Base-by-base conservation (phyloP, 179 eudicot genomes). In the Beta lomatogona region DNA sequence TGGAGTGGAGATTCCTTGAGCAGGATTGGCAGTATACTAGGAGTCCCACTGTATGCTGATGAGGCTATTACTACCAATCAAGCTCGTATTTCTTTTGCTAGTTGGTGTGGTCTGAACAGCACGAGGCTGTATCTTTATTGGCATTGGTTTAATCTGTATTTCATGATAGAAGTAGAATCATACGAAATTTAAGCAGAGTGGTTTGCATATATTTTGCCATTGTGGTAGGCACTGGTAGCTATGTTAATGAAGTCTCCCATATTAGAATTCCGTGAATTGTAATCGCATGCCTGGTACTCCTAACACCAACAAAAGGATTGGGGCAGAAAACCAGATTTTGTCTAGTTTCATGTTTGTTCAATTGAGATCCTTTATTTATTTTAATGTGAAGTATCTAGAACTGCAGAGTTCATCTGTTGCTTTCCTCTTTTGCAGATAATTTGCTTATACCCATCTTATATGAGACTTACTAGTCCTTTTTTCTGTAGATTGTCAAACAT, bases 401-500 rank as follows among this genome's bases (percentile, higher is more conserved):
- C 55, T 45, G 58, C 60, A 57, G 60, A 16, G 60, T 0, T 76
- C 41, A n/a, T 61, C 16, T 64, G 25, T 46, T 55, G 25, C 44
- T 46, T 5, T n/a, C 8, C 6, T 45, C 11, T 19, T 14, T 71
- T 71, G 55, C 25, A 45, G 55, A 12, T 19, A 22, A 45, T 50
- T 21, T 75, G 41, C n/a, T 53, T 31, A 66, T 61, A 1, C n/a
- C 65, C 65, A 58, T 75, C 15, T 69, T 31, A 65, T 44, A 9
- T 55, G 19, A n/a, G 76, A 76, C 22, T 7, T 36, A 45, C 68
- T 65, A 13, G 44, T 16, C 41, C 59, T 78, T 64, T 54, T 66
- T 12, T 73, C 3, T 57, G 79, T 89, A 94, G 99, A 96, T 96
- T 68, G 90, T 89, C 77, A 94, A 93, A 81, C 97, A 94, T 88